Base-by-base conservation (phyloP, 2,329 filamentous ascomycete genomes). In the Cercospora zeae-maydis region DNA sequence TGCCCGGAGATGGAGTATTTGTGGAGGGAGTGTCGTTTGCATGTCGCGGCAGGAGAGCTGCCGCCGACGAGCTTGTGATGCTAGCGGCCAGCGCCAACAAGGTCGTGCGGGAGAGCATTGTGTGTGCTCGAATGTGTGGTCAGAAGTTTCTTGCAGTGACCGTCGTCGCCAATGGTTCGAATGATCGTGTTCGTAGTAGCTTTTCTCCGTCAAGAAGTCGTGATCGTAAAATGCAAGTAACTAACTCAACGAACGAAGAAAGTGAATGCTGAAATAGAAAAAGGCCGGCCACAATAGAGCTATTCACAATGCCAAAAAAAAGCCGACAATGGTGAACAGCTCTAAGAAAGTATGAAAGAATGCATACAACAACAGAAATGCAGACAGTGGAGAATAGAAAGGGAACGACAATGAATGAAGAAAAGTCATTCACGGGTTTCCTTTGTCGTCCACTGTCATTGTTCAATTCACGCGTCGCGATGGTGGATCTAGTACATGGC, bases 41-140 rank as follows among this genome's bases (percentile, higher is more conserved):
- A 39, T 42, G 34, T 52, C 21, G 57, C 27, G 19, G 45, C n/a
- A 63, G 61, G 36, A 66, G 51, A 34, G 63, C 37, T 21, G 51
- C 58, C 55, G 61, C 61, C 55, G 63, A 45, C 14, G 52, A 62
- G 24, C 49, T 30, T 53, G 49, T 45, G 42, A 49, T 58, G 14
- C 13, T 53, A 36, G 47, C 62, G 62, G 14, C 58, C 37, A 61
- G 58, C 62, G 62, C 58, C 54, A 64, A 51, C 36, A 58, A 39
- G 10, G 34, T 36, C 33, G 14, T 13, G 13, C 21, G 39, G 11
- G 21, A 53, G 30, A 53, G 49, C 27, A 53, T 53, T 24, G 16
- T 27, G 10, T 11, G 27, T 24, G 19, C 19, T 24, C 1, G n/a
- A 16, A 14, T 19, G 31, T 21, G 49, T 21, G 49, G 1, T 19